Evolutionary conservation across 345 rosid species (phyloP).

Genomic region (Lepidium africanum): DNA sequence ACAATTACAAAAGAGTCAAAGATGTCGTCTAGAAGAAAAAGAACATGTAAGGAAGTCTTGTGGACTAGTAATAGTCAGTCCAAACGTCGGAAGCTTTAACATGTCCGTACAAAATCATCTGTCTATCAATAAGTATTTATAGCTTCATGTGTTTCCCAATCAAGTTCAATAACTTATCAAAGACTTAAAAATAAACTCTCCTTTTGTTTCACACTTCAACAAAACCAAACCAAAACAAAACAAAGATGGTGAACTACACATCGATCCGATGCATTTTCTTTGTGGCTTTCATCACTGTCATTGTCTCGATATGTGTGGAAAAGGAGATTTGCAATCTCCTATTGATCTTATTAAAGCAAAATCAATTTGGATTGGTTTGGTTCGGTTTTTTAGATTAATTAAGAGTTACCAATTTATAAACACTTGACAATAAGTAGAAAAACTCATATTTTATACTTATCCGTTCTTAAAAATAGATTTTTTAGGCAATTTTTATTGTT

Average conservation of each 20-base stretch:
- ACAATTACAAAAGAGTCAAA: conserved; percentile 11
- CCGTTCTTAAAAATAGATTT: no score
- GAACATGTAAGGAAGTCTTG: background rate
- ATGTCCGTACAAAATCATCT: background rate
- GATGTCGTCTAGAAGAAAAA: conserved; percentile 15
- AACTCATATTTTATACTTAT: no score
- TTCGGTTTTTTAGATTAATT: no score
- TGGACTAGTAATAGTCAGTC: conserved; percentile 3
- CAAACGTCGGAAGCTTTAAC: background rate
- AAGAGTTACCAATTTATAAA: no score
- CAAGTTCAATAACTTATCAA: conserved; percentile 3
- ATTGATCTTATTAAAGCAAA: conserved; percentile 37
- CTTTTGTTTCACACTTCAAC: background rate
- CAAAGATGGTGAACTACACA: conserved; percentile 5
- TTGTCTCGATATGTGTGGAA: conserved; percentile 33
- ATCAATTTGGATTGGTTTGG: background rate
- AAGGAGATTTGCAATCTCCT: conserved; percentile 83
- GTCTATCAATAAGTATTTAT: conserved; percentile 13
- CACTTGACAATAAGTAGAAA: no score
- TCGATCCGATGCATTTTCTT: conserved; percentile 7
- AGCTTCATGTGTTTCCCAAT: conserved; percentile 14
- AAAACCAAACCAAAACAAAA: background rate
- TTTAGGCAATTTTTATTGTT: no score
- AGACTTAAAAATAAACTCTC: background rate
- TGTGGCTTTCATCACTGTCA: background rate